These are phyloP conservation scores for Cephalotrichum gorgonifer DNA, from an alignment of 2,329 filamentous ascomycete genomes.

Conservation along the genomic window DNA sequence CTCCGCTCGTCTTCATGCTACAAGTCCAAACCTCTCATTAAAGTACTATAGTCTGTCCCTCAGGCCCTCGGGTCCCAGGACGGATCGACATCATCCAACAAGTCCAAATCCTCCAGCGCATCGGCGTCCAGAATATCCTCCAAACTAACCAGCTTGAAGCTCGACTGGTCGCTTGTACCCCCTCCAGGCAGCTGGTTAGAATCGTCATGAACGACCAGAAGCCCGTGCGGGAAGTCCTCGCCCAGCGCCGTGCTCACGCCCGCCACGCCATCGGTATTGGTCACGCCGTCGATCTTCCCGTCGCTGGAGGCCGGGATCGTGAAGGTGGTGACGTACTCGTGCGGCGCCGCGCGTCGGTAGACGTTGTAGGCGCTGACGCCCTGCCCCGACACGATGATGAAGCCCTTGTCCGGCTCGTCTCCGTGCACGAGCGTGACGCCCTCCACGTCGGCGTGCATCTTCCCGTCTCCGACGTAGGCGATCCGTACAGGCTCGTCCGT, in stretches of 20 bases:
- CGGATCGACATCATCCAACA: slow-evolving; percentile 3
- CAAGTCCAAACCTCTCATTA: not conserved
- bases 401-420: slow-evolving; percentile 29
- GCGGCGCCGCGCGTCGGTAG: slow-evolving; percentile 35
- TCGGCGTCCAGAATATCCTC: slow-evolving; percentile 24
- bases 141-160: slow-evolving; percentile 37
- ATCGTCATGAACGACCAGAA: slow-evolving; percentile 43
- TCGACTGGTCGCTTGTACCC: slow-evolving; percentile 32
- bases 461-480: slow-evolving; percentile 33
- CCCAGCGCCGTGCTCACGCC: slow-evolving; percentile 34
- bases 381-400: slow-evolving; percentile 40
- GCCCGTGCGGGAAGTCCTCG: slow-evolving; percentile 26
- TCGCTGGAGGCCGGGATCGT: slow-evolving; percentile 30
- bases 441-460: slow-evolving; percentile 41
- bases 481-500: slow-evolving; percentile 21
- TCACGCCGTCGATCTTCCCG: slow-evolving; percentile 35
- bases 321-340: slow-evolving; percentile 38
- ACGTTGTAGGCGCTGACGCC: slow-evolving; percentile 42
- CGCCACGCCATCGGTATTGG: slow-evolving; percentile 41
- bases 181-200: slow-evolving; percentile 37
- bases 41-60: not conserved
- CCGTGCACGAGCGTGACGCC: slow-evolving; percentile 41
- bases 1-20: not conserved
- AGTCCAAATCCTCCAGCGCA: not conserved
- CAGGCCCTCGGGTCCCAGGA: slow-evolving; percentile 2